Base-by-base conservation (phyloP, 805 yeast species). In the Yarrowia divulgata region DNA sequence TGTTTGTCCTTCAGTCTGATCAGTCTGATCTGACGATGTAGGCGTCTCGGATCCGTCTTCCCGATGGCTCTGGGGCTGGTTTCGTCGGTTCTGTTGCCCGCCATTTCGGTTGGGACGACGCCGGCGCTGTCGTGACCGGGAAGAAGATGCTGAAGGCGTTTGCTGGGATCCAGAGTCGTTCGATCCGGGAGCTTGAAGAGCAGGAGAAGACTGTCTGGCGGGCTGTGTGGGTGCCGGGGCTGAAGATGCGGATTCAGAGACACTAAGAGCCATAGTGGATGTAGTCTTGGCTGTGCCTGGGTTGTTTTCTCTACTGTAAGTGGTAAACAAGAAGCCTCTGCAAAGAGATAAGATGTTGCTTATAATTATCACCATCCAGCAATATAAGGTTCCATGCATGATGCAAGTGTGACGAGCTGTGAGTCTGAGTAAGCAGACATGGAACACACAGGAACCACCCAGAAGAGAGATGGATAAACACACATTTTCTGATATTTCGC, bases 31-130 rank as follows among this genome's bases (percentile, higher is more conserved):
- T n/a, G 43, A 40, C 13, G 43, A 14, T n/a, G 43, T 6, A 8
- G 43, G 43, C 6, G 18, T 16, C 43, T 40, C 43, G 8, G 43
- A 40, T 0, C 43, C 43, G 29, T 23, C 29, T 23, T 23, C 29
- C 3, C 29, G 29, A 6, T 40, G 14, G 10, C 16, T 9, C 40
- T 50, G 57, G n/a, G 37, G 37, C 54, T 49, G 43, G n/a, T 54
- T 54, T 10, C 58, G 29, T 7, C 60, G 29, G 8, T 54, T 54
- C 16, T 54, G 63, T 39, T 42, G 48, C 3, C 63, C 63, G 13
- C 63, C 63, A 34, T 57, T 57, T 40, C 63, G 29, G 35, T 57
- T 57, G n/a, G 63, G 63, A 23, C 63, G 63, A 14, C 63, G 18
- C 12, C 63, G 14, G 6, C 63, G 35, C 37, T 57, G 63, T 40